These are phyloP conservation scores for Lasiodiplodia hormozganensis DNA, from an alignment of 2,329 filamentous ascomycete genomes.

Conservation along the genomic window DNA sequence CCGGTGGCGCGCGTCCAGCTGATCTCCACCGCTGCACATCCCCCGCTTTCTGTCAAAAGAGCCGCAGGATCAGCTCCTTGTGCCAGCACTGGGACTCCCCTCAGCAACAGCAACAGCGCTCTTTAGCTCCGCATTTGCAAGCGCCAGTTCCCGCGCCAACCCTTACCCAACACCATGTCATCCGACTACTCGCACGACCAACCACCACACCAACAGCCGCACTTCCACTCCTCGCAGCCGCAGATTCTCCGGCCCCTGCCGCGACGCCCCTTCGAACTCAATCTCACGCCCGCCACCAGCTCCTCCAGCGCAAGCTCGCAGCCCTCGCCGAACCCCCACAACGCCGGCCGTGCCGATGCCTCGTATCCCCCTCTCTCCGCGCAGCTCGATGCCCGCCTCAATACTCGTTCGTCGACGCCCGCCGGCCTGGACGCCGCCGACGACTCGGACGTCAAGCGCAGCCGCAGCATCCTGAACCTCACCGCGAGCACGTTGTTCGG, in stretches of 20 bases:
- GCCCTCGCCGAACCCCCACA: constrained; percentile 35
- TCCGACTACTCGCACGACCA: constrained; percentile 8
- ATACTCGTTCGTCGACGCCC: background rate
- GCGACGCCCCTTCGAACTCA: constrained; percentile 43
- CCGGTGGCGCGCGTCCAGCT: constrained; percentile 12
- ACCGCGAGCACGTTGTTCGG: constrained; percentile 89
- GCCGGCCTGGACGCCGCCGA: constrained; percentile 43
- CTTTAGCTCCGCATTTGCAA: background rate
- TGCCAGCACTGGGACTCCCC: background rate
- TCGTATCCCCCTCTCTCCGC: background rate
- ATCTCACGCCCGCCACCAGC: constrained; percentile 22
- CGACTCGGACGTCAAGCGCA: constrained; percentile 59
- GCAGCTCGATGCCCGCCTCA: constrained; percentile 22
- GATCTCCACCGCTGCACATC: constrained; percentile 17
- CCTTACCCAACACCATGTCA: constrained; percentile 15
- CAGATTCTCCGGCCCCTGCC: constrained; percentile 49
- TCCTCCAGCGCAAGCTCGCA: constrained; percentile 34
- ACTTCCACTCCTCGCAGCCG: constrained; percentile 30
- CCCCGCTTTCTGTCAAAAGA: constrained; percentile 15
- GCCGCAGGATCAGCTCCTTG: constrained; percentile 4
- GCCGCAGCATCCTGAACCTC: constrained; percentile 82
- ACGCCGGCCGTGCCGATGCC: background rate
- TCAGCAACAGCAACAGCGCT: background rate
- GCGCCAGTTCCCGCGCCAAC: background rate
- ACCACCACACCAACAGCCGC: background rate